Base-by-base conservation (phyloP, 1,139 yeast genomes). In the Taphrina confusa region DNA sequence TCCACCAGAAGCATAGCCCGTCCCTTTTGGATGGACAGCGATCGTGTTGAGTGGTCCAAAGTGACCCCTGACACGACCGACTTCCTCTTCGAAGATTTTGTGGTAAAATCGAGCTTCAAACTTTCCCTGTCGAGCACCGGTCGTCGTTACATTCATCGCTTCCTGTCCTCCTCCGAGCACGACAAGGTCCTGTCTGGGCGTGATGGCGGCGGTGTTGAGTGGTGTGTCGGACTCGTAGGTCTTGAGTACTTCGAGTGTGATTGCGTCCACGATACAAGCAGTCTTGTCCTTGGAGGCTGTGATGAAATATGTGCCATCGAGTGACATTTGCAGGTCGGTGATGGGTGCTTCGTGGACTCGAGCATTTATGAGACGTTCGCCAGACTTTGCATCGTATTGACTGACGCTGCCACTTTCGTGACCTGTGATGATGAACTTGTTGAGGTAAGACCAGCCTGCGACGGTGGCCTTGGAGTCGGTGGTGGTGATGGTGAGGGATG, bases 141-240 rank as follows among this genome's bases (percentile, higher is more conserved):
- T 90, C 28, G 97, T 92, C 50, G 99, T 92, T 73, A 92, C 99
- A 74, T 91, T 95, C 75, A 91, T 83, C 42, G 98, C 98, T 72
- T 91, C 97, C 78, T 92, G 98, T 82, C 99, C 99, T 76, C 99
- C 99, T 61, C 98, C 98, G 66, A 94, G 80, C 61, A 92, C 85
- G 65, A 92, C 88, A 72, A 85, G 91, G 72, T 92, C 94, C 76
- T 94, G 92, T 62, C 83, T 78, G 27, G 97, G 92, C 8, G 98
- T 91, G 67, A 92, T 85, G 66, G 96, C 86, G 27, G 97, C 98
- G 34, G 96, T 83, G 78, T 94, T 94, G 81, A 94, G 81, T 62
- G 98, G 97, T 57, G 96, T 91, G 73, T 90, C 97, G 6, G 96
- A 86, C 69, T 80, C 82, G 74, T 80, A 92, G 27, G 82, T 84